A percentile compares a stretch with the other conserved stretches of the same genome.
Evolutionary conservation across 1,284 basidiomycete species (phyloP).

Genomic region (Peniophora sp.): DNA sequence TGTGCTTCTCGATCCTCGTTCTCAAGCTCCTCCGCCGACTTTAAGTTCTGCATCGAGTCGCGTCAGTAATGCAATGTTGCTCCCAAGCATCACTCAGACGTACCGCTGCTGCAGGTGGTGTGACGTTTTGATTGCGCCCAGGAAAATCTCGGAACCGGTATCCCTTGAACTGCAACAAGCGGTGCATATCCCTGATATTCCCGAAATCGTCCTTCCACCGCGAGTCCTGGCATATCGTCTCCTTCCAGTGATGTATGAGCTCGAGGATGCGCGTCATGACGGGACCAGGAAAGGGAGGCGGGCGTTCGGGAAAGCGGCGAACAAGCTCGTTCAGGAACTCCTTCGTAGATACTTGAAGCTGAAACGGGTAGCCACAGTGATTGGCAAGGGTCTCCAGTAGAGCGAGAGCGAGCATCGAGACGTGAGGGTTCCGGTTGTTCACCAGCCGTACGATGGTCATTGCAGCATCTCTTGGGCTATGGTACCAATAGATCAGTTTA

Average conservation of each 20-base stretch:
- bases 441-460: conserved; percentile 77
- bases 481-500: conserved; percentile 3
- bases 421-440: conserved; percentile 87
- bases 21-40: conserved; percentile 94
- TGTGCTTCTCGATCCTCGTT: conserved; percentile 94
- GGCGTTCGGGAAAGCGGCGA: conserved; percentile 93
- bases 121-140: conserved; percentile 30
- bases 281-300: conserved; percentile 89
- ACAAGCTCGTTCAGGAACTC: conserved; percentile 99
- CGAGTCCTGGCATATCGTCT: conserved; percentile 83
- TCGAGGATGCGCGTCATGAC: conserved; percentile 95
- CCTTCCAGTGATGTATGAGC: conserved; percentile 93
- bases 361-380: conserved; percentile 94
- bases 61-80: too few species aligned
- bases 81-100: conserved; percentile 19
- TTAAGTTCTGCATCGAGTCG: conserved; percentile 73
- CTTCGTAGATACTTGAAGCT: conserved; percentile 97
- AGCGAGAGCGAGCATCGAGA: conserved; percentile 76
- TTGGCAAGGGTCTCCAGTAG: conserved; percentile 93
- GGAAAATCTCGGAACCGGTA: conserved; percentile 79
- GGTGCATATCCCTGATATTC: conserved; percentile 98
- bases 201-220: conserved; percentile 96
- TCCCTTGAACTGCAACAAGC: conserved; percentile 91
- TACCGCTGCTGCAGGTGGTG: conserved; percentile 39
- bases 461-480: conserved; percentile 81